Evolutionary conservation across 2,329 filamentous ascomycete species (phyloP).

Genomic region (Microdochium trichocladiopsis): DNA sequence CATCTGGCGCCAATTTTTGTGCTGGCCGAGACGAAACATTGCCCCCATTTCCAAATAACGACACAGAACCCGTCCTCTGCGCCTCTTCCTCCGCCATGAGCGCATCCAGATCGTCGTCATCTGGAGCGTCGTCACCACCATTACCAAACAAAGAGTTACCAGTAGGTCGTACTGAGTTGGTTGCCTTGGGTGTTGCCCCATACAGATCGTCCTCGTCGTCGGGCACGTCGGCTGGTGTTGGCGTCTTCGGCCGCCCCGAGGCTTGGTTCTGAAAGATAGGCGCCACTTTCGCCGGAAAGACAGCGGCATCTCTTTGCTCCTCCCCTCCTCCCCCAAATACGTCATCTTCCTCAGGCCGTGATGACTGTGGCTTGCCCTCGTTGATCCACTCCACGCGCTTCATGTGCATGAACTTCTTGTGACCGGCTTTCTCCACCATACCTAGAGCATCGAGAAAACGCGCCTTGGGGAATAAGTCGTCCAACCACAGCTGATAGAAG

Average conservation of each 20-base stretch:
- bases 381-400: constrained; percentile 80
- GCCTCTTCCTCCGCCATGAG: constrained; percentile 38
- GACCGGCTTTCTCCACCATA: constrained; percentile 91
- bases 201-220: constrained; percentile 47
- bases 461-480: constrained; percentile 90
- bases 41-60: background rate
- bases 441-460: constrained; percentile 83
- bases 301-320: constrained; percentile 17
- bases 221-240: constrained; percentile 26
- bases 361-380: constrained; percentile 53
- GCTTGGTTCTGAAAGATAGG: constrained; percentile 28
- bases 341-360: constrained; percentile 20
- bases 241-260: constrained; percentile 20
- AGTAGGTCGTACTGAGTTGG: constrained; percentile 11
- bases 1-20: constrained; percentile 3
- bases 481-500: constrained; percentile 94
- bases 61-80: constrained; percentile 2
- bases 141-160: constrained; percentile 9
- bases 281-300: constrained; percentile 24
- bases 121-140: constrained; percentile 20
- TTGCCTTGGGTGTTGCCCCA: constrained; percentile 38
- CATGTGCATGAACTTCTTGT: constrained; percentile 69
- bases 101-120: constrained; percentile 37
- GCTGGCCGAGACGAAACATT: constrained; percentile 1
- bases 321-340: constrained; percentile 12